These are phyloP conservation scores for Rhizopus arrhizus DNA, from an alignment of 371 early-diverging fungal genomes.

Conservation along the genomic window DNA sequence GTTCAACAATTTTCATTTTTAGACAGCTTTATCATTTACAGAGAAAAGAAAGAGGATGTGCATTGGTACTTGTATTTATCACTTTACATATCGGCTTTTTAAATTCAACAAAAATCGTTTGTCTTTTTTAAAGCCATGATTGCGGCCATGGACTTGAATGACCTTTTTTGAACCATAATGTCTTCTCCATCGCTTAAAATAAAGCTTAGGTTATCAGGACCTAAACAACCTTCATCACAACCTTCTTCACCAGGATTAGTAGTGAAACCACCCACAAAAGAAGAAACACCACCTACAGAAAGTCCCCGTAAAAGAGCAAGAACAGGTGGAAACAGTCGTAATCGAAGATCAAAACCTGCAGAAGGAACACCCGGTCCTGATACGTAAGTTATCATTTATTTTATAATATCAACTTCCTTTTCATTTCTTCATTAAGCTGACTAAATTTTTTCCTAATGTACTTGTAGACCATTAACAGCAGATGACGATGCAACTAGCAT, in stretches of 20 bases:
- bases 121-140: too few species aligned
- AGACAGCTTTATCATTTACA: too few species aligned
- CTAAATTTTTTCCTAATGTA: not conserved
- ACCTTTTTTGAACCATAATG: conserved; percentile 13
- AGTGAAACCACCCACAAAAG: conserved; percentile 14
- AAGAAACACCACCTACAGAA: conserved; percentile 11
- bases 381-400: conserved; percentile 14
- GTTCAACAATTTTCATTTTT: too few species aligned
- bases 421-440: not conserved
- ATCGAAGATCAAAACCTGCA: conserved; percentile 12
- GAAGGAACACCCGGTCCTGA: conserved; percentile 24
- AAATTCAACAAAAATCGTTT: too few species aligned
- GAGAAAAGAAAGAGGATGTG: too few species aligned
- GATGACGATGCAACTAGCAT: conserved; percentile 21
- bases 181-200: conserved; percentile 42
- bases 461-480: conserved; percentile 14
- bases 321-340: conserved; percentile 16
- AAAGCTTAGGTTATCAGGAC: conserved; percentile 33
- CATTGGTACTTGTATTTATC: too few species aligned
- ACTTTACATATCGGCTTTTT: too few species aligned
- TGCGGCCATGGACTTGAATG: too few species aligned
- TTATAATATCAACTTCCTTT: not conserved
- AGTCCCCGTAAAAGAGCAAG: conserved; percentile 28
- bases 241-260: conserved; percentile 14
- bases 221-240: conserved; percentile 20